Base-by-base conservation (phyloP, 1,284 basidiomycete genomes). In the Trichosporon ovoides region DNA sequence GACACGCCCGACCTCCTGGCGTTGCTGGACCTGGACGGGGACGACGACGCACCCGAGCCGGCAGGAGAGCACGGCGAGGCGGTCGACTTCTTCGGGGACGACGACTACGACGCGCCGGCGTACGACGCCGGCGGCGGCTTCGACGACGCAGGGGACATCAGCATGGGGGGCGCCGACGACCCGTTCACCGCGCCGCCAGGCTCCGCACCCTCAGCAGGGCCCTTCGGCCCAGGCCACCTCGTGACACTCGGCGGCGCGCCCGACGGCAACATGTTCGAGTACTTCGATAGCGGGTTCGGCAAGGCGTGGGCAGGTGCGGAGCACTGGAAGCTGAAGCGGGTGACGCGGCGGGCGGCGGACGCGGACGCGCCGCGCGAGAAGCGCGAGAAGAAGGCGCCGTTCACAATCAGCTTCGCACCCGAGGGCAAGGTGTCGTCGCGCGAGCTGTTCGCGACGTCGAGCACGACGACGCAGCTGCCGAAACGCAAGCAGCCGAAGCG, bases 281-380 rank as follows among this genome's bases (percentile, higher is more conserved):
- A 96, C 77, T 97, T 98, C 74, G 94, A 98, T 75, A 84, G 87
- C 67, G 86, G 84, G 37, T 83, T 92, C 70, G 82, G 87, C 70
- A 96, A 91, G 81, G 95, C 93, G 68, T 98, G 95, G 95, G 95
- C 96, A 3, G 95, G 96, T 5, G 95, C 95, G 11, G 92, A 98
- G 74, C 96, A 99, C 75, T 98, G 95, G 95, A 98, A 96, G 75
- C 77, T 98, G 67, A 80, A 87, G 57, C 88, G 86, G 70, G 81
- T 85, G 31, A 81, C 91, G 49, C 82, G 86, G 56, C 84, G 84
- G 16, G 18, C 40, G 2, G 20, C 14, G 24, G 19, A 51, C 36
- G 83, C 82, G 49, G 86, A 85, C 19, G 77, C 82, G 7, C 86
- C 85, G 64, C 80, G 81, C n/a, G 61, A 69, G 52, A 72, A 71